These are phyloP conservation scores for Sequoia sempervirens DNA, from an alignment of 75 land plant species.

Conservation along the genomic window DNA sequence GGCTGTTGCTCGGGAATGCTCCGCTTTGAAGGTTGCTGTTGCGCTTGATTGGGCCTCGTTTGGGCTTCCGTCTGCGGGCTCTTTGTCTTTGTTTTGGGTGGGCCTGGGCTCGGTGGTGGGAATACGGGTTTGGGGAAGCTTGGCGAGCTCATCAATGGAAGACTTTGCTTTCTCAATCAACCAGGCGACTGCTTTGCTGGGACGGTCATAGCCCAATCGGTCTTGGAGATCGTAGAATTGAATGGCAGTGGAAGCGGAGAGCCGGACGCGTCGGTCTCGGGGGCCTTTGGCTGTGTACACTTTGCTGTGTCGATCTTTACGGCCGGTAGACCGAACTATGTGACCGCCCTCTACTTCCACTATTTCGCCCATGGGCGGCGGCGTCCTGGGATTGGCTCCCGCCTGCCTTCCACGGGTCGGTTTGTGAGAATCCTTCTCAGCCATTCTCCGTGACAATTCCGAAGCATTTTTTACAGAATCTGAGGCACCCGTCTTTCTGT, in stretches of 20 bases:
- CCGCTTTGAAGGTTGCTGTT: neutral
- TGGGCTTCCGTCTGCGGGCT: neutral
- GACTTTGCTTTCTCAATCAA: constrained; percentile 65
- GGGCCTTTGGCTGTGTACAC: constrained; percentile 75
- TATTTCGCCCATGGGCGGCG: constrained; percentile 33
- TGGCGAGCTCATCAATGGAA: constrained; percentile 61
- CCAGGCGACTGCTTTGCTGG: constrained; percentile 89
- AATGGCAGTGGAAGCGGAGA: constrained; percentile 76
- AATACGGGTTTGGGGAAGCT: constrained; percentile 28
- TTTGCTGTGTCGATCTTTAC: constrained; percentile 76
- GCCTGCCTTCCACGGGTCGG: constrained; percentile 6
- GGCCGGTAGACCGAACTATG: constrained; percentile 55
- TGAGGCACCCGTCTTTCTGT: neutral
- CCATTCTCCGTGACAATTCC: constrained; percentile 10
- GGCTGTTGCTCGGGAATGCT: constrained; percentile 24
- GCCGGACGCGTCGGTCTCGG: constrained; percentile 67
- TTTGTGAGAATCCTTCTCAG: constrained; percentile 5
- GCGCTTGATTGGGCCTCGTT: neutral
- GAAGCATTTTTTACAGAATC: constrained; percentile 10
- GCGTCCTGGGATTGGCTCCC: constrained; percentile 13
- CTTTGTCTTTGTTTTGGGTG: constrained; percentile 12
- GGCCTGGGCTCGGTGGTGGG: constrained; percentile 16
- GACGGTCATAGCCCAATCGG: constrained; percentile 71
- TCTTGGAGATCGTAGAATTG: constrained; percentile 86
- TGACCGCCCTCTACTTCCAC: constrained; percentile 67